Evolutionary conservation across 192 early-diverging fungal genomes (phyloP).

Genomic region (Coemansia sp.): DNA sequence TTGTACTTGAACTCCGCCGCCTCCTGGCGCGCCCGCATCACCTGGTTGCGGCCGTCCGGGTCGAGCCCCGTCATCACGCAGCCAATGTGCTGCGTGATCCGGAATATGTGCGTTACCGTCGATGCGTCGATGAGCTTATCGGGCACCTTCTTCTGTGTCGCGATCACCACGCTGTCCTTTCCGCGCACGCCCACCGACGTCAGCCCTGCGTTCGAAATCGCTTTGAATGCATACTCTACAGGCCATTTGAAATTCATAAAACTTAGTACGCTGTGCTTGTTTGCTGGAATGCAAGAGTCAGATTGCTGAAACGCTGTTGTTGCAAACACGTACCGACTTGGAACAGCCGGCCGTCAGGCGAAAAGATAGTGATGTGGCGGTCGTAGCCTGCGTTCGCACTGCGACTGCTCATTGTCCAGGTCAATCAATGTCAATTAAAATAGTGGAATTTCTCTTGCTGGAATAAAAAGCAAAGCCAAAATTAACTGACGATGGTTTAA

Average conservation of each 20-base stretch:
- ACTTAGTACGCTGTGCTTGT: not conserved
- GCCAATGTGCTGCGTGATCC: constrained; percentile 89
- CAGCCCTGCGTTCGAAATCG: constrained; percentile 95
- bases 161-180: constrained; percentile 91
- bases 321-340: constrained; percentile 98
- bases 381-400: constrained; percentile 81
- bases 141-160: constrained; percentile 94
- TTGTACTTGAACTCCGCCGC: constrained; percentile 99
- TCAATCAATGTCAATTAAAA: no score
- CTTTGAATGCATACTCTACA: constrained; percentile 99
- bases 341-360: constrained; percentile 98
- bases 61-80: constrained; percentile 97
- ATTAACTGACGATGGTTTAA: no score
- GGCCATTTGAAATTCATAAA: not conserved
- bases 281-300: not conserved
- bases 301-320: no score
- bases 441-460: no score
- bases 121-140: constrained; percentile 96
- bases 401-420: constrained; percentile 41
- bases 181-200: constrained; percentile 96
- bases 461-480: no score
- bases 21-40: constrained; percentile 88
- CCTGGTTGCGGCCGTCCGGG: constrained; percentile 94
- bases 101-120: constrained; percentile 91
- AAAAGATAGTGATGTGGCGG: constrained; percentile 99